Base-by-base conservation (phyloP, 2,329 filamentous ascomycete species). In the Colletotrichum spinosum region DNA sequence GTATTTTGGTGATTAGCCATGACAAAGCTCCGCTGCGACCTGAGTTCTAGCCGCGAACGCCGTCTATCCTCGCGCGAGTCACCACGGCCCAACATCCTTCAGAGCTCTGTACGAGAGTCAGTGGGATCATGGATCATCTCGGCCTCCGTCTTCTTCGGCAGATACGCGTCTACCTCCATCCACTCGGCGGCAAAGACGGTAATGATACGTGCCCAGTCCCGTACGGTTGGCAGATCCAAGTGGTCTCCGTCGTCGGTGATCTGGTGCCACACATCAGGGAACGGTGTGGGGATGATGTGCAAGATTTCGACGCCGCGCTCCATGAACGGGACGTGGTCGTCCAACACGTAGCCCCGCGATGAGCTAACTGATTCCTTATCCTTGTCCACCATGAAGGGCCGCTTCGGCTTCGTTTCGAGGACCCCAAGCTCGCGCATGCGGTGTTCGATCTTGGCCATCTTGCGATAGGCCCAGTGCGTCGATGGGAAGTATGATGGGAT, bases 271-370 rank as follows among this genome's bases (percentile, higher is more conserved):
- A 97, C 91, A 0, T 70, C 50, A 0, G 94, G 94, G 74, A 98
- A 98, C 0, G 90, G 90, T 4, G 83, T 84, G 0, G 95, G 93
- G 62, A 99, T 98, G 34, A 99, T 78, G 78, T 99, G 96, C 63
- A 99, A 77, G 13, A 98, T 85, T 35, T 97, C 90, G 0, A 98
- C 95, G 1, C 96, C 96, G 41, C 93, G 87, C 41, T 81, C 81
- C 84, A 98, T 88, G 72, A 99, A 99, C 1, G 96, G 96, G 6
- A 97, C 77, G 75, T 99, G 96, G 73, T 99, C 96, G 74, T 99
- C 96, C 68, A 89, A 84, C 9, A 97, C 87, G 65, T 78, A 88
- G 50, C 75, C 83, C 58, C 73, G 75, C 46, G 68, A 78, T 71
- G 90, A 81, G 42, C 70, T 72, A 50, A 58, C 77, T 53, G 81